phyloP scores from a whole-genome alignment of 2,329 filamentous ascomycete species.

The Capronia coronata region DNA sequence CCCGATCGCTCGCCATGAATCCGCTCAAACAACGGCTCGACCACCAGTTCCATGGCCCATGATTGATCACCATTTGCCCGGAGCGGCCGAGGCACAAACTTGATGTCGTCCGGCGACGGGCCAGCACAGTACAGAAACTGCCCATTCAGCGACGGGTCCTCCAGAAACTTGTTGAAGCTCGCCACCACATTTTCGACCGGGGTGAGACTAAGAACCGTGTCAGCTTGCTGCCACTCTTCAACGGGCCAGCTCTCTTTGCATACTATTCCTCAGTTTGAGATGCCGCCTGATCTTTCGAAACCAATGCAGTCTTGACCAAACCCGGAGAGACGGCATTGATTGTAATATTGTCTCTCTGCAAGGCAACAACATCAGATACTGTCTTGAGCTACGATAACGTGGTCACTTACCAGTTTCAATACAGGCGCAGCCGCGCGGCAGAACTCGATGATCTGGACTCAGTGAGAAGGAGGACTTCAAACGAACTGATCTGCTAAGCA shows the following conservation, averaged over 20 bases:
- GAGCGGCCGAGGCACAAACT: neutral
- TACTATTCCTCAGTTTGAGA: constrained; percentile 25
- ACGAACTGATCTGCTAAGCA: constrained; percentile 19
- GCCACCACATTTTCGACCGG: neutral
- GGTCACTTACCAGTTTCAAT: constrained; percentile 30
- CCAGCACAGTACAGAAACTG: neutral
- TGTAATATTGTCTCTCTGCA: constrained; percentile 42
- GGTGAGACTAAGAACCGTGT: neutral
- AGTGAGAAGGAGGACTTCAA: neutral
- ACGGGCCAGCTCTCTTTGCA: neutral
- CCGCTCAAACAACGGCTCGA: neutral
- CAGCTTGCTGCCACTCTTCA: too few relatives aligned
- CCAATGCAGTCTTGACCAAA: constrained; percentile 42
- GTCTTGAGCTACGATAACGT: too few relatives aligned
- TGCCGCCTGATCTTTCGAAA: constrained; percentile 41
- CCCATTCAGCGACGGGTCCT: neutral
- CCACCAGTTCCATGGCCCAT: neutral
- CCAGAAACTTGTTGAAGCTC: neutral
- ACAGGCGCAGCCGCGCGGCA: constrained; percentile 37
- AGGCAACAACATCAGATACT: neutral
- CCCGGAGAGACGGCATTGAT: constrained; percentile 47
- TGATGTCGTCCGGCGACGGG: neutral
- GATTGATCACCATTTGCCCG: neutral
- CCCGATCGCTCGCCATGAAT: neutral
- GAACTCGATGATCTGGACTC: constrained; percentile 31